These are phyloP conservation scores for Trifolium pratense DNA, from an alignment of 306 rosid species.

Conservation along the genomic window DNA sequence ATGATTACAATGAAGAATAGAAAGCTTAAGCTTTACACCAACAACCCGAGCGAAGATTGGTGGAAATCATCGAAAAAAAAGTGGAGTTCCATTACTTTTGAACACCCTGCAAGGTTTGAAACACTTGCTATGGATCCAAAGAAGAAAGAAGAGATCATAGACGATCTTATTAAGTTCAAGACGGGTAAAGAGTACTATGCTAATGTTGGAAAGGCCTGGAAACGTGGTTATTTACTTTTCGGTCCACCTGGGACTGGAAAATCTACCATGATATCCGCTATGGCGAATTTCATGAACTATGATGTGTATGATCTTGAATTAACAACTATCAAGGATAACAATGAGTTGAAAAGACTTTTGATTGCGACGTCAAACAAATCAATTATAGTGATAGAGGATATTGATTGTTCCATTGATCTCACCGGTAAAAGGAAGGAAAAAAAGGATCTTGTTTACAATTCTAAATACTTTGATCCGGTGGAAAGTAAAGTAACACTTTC, in stretches of 20 bases:
- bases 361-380: conserved; percentile 52
- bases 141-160: conserved; percentile 52
- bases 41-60: neutral
- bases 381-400: conserved; percentile 67
- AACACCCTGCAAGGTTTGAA: conserved; percentile 62
- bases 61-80: neutral
- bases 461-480: neutral
- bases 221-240: conserved; percentile 59
- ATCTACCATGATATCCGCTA: conserved; percentile 69
- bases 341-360: conserved; percentile 54
- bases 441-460: neutral
- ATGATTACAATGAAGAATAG: neutral
- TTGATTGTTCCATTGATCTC: conserved; percentile 75
- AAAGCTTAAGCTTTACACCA: neutral
- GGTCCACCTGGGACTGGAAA: conserved; percentile 82
- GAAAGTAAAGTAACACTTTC: conserved; percentile 64
- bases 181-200: conserved; percentile 59
- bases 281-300: conserved; percentile 60
- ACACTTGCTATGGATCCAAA: conserved; percentile 59
- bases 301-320: conserved; percentile 71
- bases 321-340: conserved; percentile 58
- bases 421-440: conserved; percentile 58
- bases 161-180: conserved; percentile 53
- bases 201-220: conserved; percentile 73
- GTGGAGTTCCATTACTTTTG: conserved; percentile 60